Evolutionary conservation across 2,329 filamentous ascomycete species (phyloP), one percentile per base, ranked within the genome.

Genomic region (Didymella keratinophila): DNA sequence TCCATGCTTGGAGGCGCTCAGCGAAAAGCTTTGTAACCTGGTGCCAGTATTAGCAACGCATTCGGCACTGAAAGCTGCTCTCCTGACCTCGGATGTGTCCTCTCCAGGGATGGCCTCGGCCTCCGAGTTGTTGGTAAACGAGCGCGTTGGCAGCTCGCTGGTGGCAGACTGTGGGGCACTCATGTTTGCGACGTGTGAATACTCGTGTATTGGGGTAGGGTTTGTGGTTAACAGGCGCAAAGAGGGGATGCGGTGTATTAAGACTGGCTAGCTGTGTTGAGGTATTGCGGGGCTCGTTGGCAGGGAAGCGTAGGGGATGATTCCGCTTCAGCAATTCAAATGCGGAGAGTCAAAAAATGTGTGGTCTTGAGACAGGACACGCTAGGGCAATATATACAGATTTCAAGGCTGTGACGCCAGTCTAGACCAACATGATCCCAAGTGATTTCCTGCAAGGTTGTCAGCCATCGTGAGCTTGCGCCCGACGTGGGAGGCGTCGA

Each of bases 1-100:
- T 98, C 93, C 93, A 99, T 45, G 95, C 95, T 71, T 91, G 90
- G 61, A 99, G 84, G 65, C 95, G 88, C 81, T 98, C 92, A 54
- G 89, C 84, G 64, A 99, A 89, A 48, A 98, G 84, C 74, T 78
- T 82, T 43, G 80, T 82, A 39, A 78, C 68, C 56, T 58, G 16
- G 58, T 54, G 11, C 1, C 0, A 7, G n/a, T 8, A 4, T 67
- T 34, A 65, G 52, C 2, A 18, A 1, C 10, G 21, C 30, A 11
- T 18, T n/a, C 4, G 14, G 9, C 2, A 30, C 32, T 9, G 2
- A 1, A n/a, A n/a, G 8, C 3, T 8, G 18, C 14, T 41, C 39
- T 42, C 39, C 56, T 44, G 39, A 58, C 56, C 72, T 82, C 80
- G 63, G 77, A 80, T 53, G 78, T 81, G 60, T 83, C 81, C 70